phyloP scores from a whole-genome alignment of 192 early-diverging fungal species.

The Podila verticillata region DNA sequence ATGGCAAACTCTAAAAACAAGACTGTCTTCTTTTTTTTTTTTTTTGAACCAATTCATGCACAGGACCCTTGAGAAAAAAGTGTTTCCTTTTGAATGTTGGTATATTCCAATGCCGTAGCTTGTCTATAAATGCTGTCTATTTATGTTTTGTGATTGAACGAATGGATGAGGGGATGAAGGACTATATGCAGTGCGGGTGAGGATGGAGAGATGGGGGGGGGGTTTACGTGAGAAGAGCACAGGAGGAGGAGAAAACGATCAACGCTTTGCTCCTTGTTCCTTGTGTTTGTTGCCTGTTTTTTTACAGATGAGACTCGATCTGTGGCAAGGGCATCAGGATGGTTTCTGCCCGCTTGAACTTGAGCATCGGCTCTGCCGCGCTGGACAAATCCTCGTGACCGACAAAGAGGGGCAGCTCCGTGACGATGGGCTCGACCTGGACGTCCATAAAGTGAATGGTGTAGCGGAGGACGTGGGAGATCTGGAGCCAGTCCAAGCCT shows the following conservation, averaged over 20 bases:
- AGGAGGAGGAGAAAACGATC: too few species aligned
- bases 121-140: neutral
- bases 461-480: slow-evolving; percentile 27
- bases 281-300: neutral
- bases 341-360: neutral
- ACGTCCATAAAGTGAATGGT: slow-evolving; percentile 42
- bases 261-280: too few species aligned
- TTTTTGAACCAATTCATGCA: too few species aligned
- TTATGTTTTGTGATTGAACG: neutral
- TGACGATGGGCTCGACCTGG: slow-evolving; percentile 11
- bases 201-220: too few species aligned
- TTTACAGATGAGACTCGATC: neutral
- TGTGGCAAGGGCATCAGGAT: neutral
- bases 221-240: too few species aligned
- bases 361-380: neutral
- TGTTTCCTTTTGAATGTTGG: too few species aligned
- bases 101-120: too few species aligned
- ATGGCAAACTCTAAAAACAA: neutral
- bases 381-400: slow-evolving; percentile 10
- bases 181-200: too few species aligned
- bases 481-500: slow-evolving; percentile 28
- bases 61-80: too few species aligned
- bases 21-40: neutral
- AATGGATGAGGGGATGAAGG: neutral
- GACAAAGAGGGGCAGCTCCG: slow-evolving; percentile 34